These are phyloP conservation scores for Schizosaccharomyces cryophilus DNA, from an alignment of 805 yeast species.

Conservation along the genomic window DNA sequence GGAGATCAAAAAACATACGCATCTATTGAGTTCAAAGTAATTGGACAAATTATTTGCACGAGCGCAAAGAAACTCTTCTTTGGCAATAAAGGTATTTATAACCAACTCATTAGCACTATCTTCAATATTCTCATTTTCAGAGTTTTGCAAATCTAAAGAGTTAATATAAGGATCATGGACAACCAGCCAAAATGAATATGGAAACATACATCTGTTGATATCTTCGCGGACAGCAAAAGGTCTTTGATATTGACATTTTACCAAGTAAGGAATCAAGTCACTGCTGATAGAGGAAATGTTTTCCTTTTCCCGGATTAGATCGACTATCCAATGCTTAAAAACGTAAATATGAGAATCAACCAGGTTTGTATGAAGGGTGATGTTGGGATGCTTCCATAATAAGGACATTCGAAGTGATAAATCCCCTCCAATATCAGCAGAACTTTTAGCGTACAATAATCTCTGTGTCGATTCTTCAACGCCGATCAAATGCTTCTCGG, in stretches of 20 bases:
- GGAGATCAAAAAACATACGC: conserved; percentile 14
- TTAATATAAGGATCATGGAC: conserved; percentile 53
- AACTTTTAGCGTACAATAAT: conserved; percentile 15
- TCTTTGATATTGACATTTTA: conserved; percentile 8
- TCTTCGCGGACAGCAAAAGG: neutral
- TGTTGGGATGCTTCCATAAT: conserved; percentile 67
- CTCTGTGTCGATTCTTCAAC: neutral
- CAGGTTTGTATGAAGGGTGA: conserved; percentile 51
- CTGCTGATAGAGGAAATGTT: conserved; percentile 7
- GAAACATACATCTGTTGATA: neutral
- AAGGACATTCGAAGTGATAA: conserved; percentile 62
- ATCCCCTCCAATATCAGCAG: conserved; percentile 45
- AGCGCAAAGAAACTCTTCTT: conserved; percentile 36
- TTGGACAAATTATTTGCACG: conserved; percentile 59
- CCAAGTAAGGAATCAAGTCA: conserved; percentile 1
- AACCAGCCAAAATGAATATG: conserved; percentile 14
- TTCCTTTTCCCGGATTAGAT: conserved; percentile 21
- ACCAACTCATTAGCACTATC: neutral
- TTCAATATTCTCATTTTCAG: conserved; percentile 17
- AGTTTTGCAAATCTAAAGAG: conserved; percentile 67
- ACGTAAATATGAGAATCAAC: conserved; percentile 52
- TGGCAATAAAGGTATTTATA: conserved; percentile 46
- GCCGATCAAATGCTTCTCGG: neutral
- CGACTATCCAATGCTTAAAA: conserved; percentile 29
- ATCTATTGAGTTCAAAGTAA: conserved; percentile 73